Conservation (phyloP, 192 early-diverging fungal species). For the Entophlyctis helioformis region DNA sequence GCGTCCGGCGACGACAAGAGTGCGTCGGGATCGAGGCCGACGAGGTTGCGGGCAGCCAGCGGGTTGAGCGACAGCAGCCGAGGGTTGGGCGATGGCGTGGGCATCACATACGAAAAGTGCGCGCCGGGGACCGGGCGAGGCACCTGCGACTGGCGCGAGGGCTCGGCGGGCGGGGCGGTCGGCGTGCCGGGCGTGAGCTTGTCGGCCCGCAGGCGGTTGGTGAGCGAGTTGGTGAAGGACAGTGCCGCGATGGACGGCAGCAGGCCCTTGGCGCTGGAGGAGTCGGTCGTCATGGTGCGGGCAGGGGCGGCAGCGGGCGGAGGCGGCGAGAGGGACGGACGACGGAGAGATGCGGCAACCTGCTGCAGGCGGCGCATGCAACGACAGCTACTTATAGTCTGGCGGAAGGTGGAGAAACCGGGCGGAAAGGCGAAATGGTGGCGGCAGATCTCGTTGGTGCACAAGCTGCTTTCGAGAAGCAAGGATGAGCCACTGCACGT, state of each 20-base stretch:
- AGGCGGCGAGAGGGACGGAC: no score
- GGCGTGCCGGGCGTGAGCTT: slow-evolving; percentile 9
- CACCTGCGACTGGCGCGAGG: not conserved
- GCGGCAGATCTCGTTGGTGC: no score
- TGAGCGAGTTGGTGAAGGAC: slow-evolving; percentile 12
- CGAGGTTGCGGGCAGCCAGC: slow-evolving; percentile 1
- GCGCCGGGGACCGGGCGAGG: slow-evolving; percentile 7
- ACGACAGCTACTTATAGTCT: no score
- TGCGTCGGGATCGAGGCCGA: slow-evolving; percentile 4
- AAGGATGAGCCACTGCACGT: no score
- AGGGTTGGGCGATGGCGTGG: slow-evolving; percentile 5
- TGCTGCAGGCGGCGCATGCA: no score
- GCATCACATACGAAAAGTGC: slow-evolving; percentile 14
- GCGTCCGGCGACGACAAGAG: not conserved
- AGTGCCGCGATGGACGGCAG: not conserved
- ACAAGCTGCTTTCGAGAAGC: no score
- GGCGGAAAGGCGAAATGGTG: no score
- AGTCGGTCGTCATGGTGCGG: no score
- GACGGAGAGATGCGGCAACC: no score
- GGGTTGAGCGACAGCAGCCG: slow-evolving; percentile 5
- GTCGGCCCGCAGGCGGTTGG: slow-evolving; percentile 3
- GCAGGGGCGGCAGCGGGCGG: no score
- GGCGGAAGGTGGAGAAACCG: no score
- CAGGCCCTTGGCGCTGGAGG: no score
- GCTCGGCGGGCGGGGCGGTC: slow-evolving; percentile 1